phyloP scores from a whole-genome alignment of 2,329 filamentous ascomycete species.

The Phaeosphaeria sp. region DNA sequence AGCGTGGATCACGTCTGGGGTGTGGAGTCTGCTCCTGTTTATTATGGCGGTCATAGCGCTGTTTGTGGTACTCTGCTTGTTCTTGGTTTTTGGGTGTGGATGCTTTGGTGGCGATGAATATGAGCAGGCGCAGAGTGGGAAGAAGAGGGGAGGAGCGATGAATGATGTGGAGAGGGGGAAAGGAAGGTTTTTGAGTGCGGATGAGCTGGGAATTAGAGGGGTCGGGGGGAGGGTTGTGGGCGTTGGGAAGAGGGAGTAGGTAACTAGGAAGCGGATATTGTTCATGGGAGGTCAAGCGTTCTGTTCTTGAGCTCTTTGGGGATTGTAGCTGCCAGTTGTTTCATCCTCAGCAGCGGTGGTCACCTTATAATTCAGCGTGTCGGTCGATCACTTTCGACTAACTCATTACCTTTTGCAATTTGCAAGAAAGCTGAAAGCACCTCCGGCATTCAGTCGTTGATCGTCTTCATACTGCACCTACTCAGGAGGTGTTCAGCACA shows the following conservation, averaged over 20 bases:
- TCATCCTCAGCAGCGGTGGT: too few species aligned
- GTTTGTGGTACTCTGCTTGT: constrained; percentile 33
- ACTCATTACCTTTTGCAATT: too few species aligned
- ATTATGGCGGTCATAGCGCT: constrained; percentile 27
- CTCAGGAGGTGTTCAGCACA: too few species aligned
- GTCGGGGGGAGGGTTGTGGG: constrained; percentile 35
- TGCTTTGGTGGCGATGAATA: constrained; percentile 34
- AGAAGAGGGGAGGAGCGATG: constrained; percentile 10
- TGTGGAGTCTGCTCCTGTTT: constrained; percentile 34
- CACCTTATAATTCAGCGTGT: too few species aligned
- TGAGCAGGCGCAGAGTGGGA: constrained; percentile 30
- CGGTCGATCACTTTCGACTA: too few species aligned
- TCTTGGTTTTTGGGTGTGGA: constrained; percentile 34
- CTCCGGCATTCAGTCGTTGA: too few species aligned
- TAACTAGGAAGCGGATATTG: not conserved
- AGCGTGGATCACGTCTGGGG: constrained; percentile 27
- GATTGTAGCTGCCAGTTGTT: too few species aligned
- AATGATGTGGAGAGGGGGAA: constrained; percentile 31
- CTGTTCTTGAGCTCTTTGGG: too few species aligned
- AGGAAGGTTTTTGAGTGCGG: constrained; percentile 30
- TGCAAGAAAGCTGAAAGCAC: too few species aligned
- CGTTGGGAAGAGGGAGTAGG: constrained; percentile 42
- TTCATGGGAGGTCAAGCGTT: too few species aligned
- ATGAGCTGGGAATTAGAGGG: constrained; percentile 31
- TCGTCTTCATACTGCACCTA: too few species aligned